Conservation (phyloP, 441 rosid genomes). For the Gossypium davidsonii region DNA sequence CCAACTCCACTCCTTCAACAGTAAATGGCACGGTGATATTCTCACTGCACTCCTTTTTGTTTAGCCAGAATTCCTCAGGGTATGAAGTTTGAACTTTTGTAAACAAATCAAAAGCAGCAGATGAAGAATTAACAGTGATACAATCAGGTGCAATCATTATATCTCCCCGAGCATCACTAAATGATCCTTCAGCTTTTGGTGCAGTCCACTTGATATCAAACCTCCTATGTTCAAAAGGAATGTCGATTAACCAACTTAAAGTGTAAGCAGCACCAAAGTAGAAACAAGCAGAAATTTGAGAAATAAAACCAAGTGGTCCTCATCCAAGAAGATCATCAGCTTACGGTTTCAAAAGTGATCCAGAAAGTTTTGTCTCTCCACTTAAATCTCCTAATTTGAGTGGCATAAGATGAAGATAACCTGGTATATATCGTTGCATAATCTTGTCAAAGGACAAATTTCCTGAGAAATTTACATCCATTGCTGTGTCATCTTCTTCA, state of each 20-base stretch:
- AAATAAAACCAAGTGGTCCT: neutral
- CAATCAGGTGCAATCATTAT: constrained; percentile 85
- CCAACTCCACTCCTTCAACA: constrained; percentile 92
- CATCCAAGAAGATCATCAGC: constrained; percentile 24
- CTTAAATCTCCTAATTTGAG: constrained; percentile 81
- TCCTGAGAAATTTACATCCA: constrained; percentile 94
- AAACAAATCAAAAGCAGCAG: constrained; percentile 81
- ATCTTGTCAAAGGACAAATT: constrained; percentile 75
- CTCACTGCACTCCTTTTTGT: constrained; percentile 35
- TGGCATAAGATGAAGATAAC: constrained; percentile 56
- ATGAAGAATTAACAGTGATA: constrained; percentile 74
- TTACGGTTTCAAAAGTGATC: constrained; percentile 94
- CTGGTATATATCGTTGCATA: constrained; percentile 69
- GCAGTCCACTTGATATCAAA: constrained; percentile 97
- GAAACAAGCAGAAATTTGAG: constrained; percentile 7
- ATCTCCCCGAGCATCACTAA: constrained; percentile 97
- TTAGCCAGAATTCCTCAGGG: constrained; percentile 49
- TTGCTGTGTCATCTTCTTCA: constrained; percentile 87
- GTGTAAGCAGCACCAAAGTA: neutral
- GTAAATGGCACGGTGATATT: constrained; percentile 54
- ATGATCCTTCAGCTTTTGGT: constrained; percentile 98
- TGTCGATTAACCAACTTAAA: constrained; percentile 20
- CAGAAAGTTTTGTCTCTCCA: constrained; percentile 97
- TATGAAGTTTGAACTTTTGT: constrained; percentile 78
- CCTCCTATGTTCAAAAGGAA: constrained; percentile 53